Percentiles rank a stretch among this genome's conserved stretches.
These are phyloP conservation scores for Didymosphaeria variabile DNA, from an alignment of 2,329 filamentous ascomycete species.

Conservation along the genomic window DNA sequence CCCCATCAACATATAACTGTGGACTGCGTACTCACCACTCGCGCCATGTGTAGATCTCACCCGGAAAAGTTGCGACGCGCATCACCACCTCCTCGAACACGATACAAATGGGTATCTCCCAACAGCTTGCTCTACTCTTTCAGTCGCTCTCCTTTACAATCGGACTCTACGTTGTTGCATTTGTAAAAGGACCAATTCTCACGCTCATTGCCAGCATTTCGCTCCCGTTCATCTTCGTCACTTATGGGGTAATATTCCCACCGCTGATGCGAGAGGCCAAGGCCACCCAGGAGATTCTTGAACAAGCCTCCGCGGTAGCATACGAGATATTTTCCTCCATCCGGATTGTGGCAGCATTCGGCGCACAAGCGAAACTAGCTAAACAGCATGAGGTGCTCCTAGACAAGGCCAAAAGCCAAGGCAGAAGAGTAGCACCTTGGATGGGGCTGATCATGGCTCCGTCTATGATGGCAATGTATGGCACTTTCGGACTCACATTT, in stretches of 20 bases:
- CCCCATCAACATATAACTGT: neutral
- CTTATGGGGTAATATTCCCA: conserved; percentile 41
- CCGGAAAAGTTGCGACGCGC: conserved; percentile 60
- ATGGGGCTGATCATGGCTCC: conserved; percentile 48
- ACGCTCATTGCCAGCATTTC: conserved; percentile 59
- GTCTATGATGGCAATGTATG: conserved; percentile 47
- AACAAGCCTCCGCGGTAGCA: conserved; percentile 47
- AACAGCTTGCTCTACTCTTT: conserved; percentile 60
- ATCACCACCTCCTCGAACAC: conserved; percentile 64
- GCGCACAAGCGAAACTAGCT: conserved; percentile 47
- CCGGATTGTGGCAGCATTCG: conserved; percentile 49
- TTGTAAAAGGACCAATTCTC: conserved; percentile 62
- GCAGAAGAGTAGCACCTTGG: conserved; percentile 39
- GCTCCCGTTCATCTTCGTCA: conserved; percentile 50
- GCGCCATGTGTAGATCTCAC: conserved; percentile 35
- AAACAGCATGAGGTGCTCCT: conserved; percentile 39
- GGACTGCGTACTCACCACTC: neutral
- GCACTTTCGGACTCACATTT: conserved; percentile 49
- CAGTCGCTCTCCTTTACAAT: conserved; percentile 47
- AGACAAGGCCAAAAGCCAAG: conserved; percentile 38
- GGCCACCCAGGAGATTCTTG: conserved; percentile 39
- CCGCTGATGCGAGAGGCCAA: conserved; percentile 47
- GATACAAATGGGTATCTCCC: conserved; percentile 64
- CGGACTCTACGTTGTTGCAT: conserved; percentile 57
- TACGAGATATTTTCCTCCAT: conserved; percentile 52